These are phyloP conservation scores for Hymenoscyphus infarciens DNA, from an alignment of 2,329 filamentous ascomycete genomes.

Conservation along the genomic window DNA sequence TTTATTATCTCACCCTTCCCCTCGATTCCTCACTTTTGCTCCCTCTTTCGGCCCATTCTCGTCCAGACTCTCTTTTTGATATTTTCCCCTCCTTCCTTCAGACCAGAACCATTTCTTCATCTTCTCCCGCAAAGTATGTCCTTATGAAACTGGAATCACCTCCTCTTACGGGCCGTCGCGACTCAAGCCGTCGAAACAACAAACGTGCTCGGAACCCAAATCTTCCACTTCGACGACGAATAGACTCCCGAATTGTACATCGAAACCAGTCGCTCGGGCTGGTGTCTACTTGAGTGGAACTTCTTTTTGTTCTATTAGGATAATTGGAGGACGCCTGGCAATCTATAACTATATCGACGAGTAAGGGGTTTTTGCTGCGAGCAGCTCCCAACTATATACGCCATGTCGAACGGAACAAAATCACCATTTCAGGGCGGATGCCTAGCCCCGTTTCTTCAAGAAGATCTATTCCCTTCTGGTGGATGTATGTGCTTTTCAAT, in stretches of 20 bases:
- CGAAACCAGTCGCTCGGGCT: neutral
- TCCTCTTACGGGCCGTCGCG: slow-evolving; percentile 2
- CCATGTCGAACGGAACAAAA: slow-evolving; percentile 19
- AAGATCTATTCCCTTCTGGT: slow-evolving; percentile 54
- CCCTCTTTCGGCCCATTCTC: slow-evolving; percentile 12
- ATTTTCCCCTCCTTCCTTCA: neutral
- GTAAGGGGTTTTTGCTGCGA: slow-evolving; percentile 2
- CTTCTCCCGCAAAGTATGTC: neutral
- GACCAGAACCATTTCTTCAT: neutral
- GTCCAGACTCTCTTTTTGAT: slow-evolving; percentile 8
- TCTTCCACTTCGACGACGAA: neutral
- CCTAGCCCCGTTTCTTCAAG: slow-evolving; percentile 66
- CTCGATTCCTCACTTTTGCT: slow-evolving; percentile 6
- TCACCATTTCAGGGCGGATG: slow-evolving; percentile 47
- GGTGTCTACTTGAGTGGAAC: neutral
- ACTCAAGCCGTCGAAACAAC: neutral
- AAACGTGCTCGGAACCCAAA: neutral
- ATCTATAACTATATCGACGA: slow-evolving; percentile 4
- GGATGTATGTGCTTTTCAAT: slow-evolving; percentile 57
- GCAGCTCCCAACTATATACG: neutral
- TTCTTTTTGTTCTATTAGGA: neutral
- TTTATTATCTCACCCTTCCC: slow-evolving; percentile 24
- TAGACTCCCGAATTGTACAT: neutral
- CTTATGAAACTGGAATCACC: neutral
- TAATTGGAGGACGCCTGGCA: neutral